phyloP scores from a whole-genome alignment of 495 filamentous ascomycete genomes.

The Daldinia caldariorum region DNA sequence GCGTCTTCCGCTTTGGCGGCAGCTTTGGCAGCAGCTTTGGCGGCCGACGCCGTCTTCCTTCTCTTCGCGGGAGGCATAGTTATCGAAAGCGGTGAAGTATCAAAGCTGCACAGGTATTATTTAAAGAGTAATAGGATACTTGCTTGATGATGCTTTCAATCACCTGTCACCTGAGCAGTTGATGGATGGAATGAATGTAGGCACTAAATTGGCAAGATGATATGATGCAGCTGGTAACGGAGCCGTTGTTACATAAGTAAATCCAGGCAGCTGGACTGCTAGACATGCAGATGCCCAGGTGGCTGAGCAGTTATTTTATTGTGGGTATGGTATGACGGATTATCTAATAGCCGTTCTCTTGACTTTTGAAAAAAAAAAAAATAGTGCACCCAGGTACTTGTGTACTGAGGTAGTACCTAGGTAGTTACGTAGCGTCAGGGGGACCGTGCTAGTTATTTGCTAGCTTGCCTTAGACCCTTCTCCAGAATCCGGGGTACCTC shows the following conservation, averaged over 20 bases:
- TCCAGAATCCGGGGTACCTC: conserved; percentile 32
- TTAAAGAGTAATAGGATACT: not conserved
- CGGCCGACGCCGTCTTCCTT: conserved; percentile 54
- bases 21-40: conserved; percentile 30
- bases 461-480: conserved; percentile 8
- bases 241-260: not conserved
- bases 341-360: conserved; percentile 5
- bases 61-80: conserved; percentile 61
- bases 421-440: not conserved
- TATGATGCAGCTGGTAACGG: conserved; percentile 5
- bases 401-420: not conserved
- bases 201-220: conserved; percentile 14
- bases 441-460: not conserved
- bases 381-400: not conserved
- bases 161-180: not conserved
- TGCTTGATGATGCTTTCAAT: conserved; percentile 6
- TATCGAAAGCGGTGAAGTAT: not conserved
- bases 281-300: too few relatives aligned
- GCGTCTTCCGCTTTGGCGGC: conserved; percentile 16
- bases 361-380: too few relatives aligned
- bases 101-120: not conserved
- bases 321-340: not conserved
- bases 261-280: too few relatives aligned
- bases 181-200: not conserved
- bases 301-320: conserved; percentile 1